Percentiles rank a stretch among this genome's conserved stretches.
These are phyloP conservation scores for Alnus glutinosa DNA, from an alignment of 306 rosid genomes.

Conservation along the genomic window DNA sequence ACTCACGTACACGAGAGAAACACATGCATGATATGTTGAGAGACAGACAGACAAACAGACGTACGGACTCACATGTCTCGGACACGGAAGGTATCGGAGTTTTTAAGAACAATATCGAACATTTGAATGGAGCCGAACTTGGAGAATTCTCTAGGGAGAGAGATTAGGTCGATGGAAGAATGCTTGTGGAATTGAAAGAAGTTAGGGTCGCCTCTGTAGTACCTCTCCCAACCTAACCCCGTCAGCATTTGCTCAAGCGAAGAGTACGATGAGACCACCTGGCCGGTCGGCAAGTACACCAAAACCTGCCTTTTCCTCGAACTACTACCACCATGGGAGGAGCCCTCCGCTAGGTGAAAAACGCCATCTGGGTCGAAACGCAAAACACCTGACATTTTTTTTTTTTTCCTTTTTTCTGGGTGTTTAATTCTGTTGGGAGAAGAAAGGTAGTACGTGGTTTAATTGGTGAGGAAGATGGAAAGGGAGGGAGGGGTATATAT, in stretches of 20 bases:
- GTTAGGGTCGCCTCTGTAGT: constrained; percentile 80
- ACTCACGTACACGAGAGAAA: not conserved
- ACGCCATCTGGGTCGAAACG: constrained; percentile 71
- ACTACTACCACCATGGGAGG: not conserved
- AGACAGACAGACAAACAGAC: not conserved
- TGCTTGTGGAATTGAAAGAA: constrained; percentile 81
- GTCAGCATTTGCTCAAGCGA: constrained; percentile 62
- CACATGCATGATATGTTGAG: no score
- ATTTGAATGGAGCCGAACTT: constrained; percentile 82
- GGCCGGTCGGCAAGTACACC: constrained; percentile 68
- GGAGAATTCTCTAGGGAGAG: constrained; percentile 78
- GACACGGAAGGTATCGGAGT: constrained; percentile 85
- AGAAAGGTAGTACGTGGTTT: no score
- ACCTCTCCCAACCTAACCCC: constrained; percentile 94
- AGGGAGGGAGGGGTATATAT: constrained; percentile 49
- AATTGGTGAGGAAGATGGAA: constrained; percentile 29
- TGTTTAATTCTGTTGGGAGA: no score
- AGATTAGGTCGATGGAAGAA: constrained; percentile 85
- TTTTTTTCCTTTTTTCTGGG: not conserved
- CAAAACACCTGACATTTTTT: constrained; percentile 92
- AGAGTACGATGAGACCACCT: constrained; percentile 63
- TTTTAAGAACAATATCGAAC: constrained; percentile 89
- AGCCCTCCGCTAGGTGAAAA: constrained; percentile 36
- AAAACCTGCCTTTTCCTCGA: constrained; percentile 51
- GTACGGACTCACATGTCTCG: constrained; percentile 49